A percentile compares a stretch with the other conserved stretches of the same genome.
Evolutionary conservation across 2,329 filamentous ascomycete genomes (phyloP).

Genomic region (Calonectria montana): DNA sequence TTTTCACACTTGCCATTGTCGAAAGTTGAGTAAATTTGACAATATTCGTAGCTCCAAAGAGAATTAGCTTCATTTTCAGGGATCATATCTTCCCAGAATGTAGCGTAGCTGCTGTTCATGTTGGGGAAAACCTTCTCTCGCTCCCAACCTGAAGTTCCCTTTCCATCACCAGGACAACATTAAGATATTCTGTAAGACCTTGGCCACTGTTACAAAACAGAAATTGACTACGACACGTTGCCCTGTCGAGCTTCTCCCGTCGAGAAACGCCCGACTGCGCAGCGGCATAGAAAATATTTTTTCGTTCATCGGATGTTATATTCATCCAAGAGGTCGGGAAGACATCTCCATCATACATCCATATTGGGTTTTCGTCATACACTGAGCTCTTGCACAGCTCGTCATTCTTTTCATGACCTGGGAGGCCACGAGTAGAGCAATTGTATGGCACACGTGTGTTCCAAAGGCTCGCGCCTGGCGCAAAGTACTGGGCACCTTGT

Average conservation of each 20-base stretch:
- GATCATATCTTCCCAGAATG: background rate
- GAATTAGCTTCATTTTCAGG: background rate
- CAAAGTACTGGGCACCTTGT: background rate
- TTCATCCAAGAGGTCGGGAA: background rate
- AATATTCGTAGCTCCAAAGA: background rate
- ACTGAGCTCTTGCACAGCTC: background rate
- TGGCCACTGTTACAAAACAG: background rate
- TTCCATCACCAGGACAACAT: background rate
- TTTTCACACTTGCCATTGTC: slow-evolving; percentile 4
- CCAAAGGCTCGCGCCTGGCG: slow-evolving; percentile 4
- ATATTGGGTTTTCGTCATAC: background rate
- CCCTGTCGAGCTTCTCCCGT: background rate
- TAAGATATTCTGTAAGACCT: background rate
- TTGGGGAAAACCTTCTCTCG: background rate
- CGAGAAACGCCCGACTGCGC: background rate
- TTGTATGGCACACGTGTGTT: slow-evolving; percentile 5
- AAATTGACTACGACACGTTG: background rate
- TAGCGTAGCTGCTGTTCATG: background rate
- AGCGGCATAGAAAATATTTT: background rate
- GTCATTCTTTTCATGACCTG: background rate
- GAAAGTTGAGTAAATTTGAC: background rate
- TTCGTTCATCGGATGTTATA: background rate
- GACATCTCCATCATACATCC: background rate
- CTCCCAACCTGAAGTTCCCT: background rate
- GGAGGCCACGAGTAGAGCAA: background rate